Evolutionary conservation across 768 basidiomycete species (phyloP).

Genomic region (Galerina marginata): DNA sequence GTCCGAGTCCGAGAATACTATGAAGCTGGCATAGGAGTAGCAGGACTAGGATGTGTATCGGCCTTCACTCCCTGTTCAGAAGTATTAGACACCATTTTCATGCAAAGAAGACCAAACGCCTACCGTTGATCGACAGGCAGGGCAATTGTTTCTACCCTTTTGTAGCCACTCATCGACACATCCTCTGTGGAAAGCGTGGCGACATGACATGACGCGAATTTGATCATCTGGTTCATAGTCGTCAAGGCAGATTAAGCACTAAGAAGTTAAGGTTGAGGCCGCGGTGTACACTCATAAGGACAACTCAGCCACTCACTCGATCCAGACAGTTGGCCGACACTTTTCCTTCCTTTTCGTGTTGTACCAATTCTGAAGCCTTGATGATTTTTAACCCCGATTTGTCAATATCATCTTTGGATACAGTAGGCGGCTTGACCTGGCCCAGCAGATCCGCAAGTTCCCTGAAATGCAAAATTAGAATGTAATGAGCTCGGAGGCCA

Average conservation of each 20-base stretch:
- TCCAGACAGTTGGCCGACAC: constrained; percentile 83
- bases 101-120: constrained; percentile 19
- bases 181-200: constrained; percentile 87
- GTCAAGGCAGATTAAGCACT: constrained; percentile 89
- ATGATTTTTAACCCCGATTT: constrained; percentile 83
- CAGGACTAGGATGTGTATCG: constrained; percentile 21
- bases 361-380: constrained; percentile 54
- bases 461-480: constrained; percentile 43
- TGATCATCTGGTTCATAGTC: constrained; percentile 84
- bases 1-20: constrained; percentile 12
- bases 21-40: constrained; percentile 13
- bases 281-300: no score
- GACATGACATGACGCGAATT: constrained; percentile 79
- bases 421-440: constrained; percentile 83
- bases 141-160: constrained; percentile 88
- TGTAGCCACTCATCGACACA: constrained; percentile 92
- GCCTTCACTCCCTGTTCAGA: constrained; percentile 37
- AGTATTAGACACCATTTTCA: background rate
- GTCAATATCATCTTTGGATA: constrained; percentile 82
- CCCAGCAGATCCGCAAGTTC: constrained; percentile 86
- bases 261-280: no score
- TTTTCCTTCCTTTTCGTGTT: constrained; percentile 64
- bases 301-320: constrained; percentile 52
- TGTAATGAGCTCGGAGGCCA: constrained; percentile 2
- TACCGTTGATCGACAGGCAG: constrained; percentile 85